Evolutionary conservation across 1,139 yeast genomes (phyloP), one percentile per base, ranked within the genome.

Genomic region (Spencermartinsiella ligniputridi): DNA sequence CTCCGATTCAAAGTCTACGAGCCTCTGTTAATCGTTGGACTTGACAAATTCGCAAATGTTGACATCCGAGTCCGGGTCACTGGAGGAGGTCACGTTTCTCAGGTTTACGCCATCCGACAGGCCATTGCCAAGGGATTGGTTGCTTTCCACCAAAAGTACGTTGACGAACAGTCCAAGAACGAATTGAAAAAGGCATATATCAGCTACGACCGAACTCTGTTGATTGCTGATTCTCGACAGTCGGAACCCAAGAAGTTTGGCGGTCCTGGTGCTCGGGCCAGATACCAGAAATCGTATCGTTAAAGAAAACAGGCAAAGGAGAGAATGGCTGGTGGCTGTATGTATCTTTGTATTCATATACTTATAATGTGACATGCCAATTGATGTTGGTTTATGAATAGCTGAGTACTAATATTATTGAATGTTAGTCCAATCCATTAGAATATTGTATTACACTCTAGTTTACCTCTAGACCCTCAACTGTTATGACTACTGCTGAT

Each of bases 191-290:
- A 89, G 82, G 83, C 95, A 68, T 88, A 89, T 77, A 81, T 94
- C 61, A 74, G 96, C 69, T 94, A 90, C 84, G 98, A 92, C 92
- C 90, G 96, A 81, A 89, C 98, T 74, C 84, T 92, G 75, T 86
- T 92, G 77, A 94, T 92, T 75, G 98, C 99, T 67, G 99, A 92
- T 76, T 81, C 97, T 69, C 89, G 98, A 86, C 92, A 95, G 84
- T 84, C 90, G 84, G 99, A 92, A 82, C 99, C 99, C 84, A 92
- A 92, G 97, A 92, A 92, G 83, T 92, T 90, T 81, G 98, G 98
- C 83, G 98, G 98, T 83, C 96, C 95, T 78, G 98, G 98, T 88
- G 98, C 98, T 79, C 92, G 98, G 81, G 94, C 98, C 73, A 90
- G 97, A 82, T 92, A 87, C 97, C 98, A 92, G 83, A 92, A 92